phyloP scores from a whole-genome alignment of 1,284 basidiomycete species.

The Sanghuangporus baumii region DNA sequence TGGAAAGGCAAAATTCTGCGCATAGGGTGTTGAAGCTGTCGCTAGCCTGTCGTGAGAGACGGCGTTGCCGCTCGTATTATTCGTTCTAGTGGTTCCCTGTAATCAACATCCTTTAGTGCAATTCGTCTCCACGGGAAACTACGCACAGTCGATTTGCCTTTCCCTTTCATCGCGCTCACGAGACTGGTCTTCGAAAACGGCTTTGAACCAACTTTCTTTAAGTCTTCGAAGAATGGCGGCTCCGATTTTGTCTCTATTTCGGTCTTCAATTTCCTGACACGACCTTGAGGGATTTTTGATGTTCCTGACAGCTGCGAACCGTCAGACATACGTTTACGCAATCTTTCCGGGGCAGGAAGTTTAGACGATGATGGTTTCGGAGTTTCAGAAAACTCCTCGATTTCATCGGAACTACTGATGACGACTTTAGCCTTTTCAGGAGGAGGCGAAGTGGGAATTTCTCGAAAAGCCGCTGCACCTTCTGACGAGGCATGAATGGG shows the following conservation, averaged over 20 bases:
- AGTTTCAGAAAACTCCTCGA: not conserved
- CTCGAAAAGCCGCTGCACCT: too few relatives aligned
- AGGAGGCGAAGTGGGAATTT: not conserved
- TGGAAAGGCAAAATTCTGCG: not conserved
- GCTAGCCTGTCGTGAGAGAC: not conserved
- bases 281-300: not conserved
- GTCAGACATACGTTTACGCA: not conserved
- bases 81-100: not conserved
- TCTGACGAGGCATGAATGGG: not conserved
- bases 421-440: not conserved
- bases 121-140: not conserved
- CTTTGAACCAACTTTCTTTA: not conserved
- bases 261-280: not conserved
- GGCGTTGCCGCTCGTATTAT: not conserved
- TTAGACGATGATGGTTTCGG: not conserved
- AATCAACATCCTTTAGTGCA: not conserved
- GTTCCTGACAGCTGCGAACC: not conserved
- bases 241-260: not conserved
- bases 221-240: not conserved
- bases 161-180: not conserved
- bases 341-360: not conserved
- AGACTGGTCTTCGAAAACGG: not conserved
- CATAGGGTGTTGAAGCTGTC: conserved; percentile 5
- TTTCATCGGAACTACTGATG: not conserved
- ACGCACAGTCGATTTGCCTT: not conserved